phyloP scores from a whole-genome alignment of 257 asterid genomes.

The Dorcoceras hygrometricum region DNA sequence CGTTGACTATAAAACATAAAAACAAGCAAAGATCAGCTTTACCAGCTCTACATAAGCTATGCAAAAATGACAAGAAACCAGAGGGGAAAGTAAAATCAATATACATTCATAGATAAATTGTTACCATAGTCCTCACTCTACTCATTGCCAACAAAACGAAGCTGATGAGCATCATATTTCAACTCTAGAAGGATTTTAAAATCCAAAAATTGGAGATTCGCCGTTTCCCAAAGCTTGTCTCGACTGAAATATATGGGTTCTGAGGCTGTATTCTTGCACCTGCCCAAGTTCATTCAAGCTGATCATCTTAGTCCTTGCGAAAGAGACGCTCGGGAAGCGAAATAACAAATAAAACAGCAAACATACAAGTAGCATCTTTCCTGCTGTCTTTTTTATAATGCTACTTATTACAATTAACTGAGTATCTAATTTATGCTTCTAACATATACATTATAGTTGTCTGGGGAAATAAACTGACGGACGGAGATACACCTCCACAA shows the following conservation, averaged over 20 bases:
- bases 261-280: slow-evolving; percentile 80
- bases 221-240: slow-evolving; percentile 45
- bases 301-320: not conserved
- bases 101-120: slow-evolving; percentile 26
- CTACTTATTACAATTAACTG: not conserved
- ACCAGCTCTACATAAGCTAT: slow-evolving; percentile 16
- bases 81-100: slow-evolving; percentile 17
- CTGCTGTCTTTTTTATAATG: too few relatives aligned
- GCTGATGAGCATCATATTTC: slow-evolving; percentile 28
- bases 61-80: not conserved
- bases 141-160: not conserved
- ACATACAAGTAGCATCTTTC: not conserved
- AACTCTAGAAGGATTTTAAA: slow-evolving; percentile 18
- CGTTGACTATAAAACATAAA: slow-evolving; percentile 18
- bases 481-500: too few relatives aligned
- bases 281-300: slow-evolving; percentile 32
- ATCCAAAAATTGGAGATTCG: slow-evolving; percentile 28
- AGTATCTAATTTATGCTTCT: not conserved
- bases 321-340: not conserved
- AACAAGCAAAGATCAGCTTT: too few relatives aligned
- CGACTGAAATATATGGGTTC: slow-evolving; percentile 65
- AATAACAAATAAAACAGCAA: not conserved
- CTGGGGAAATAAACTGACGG: too few relatives aligned
- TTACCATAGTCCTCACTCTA: slow-evolving; percentile 9
- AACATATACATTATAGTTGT: too few relatives aligned